These are phyloP conservation scores for Helianthus annuus DNA, from an alignment of 129 eudicot genomes.

Conservation along the genomic window DNA sequence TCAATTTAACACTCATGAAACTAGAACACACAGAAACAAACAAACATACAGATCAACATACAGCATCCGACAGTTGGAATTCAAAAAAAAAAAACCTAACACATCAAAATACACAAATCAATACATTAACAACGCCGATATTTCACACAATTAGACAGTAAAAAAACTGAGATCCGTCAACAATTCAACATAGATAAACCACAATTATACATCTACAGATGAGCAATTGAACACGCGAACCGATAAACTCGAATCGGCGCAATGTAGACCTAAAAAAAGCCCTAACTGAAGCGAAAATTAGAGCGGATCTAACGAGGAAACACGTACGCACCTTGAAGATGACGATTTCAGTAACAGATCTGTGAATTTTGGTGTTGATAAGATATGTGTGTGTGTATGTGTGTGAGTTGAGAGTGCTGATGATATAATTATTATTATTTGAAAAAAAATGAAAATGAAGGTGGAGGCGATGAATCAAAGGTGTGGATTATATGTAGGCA, in stretches of 20 bases:
- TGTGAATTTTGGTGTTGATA: background rate
- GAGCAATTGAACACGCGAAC: background rate
- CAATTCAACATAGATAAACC: background rate
- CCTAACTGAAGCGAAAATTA: background rate
- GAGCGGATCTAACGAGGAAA: slow-evolving; percentile 5
- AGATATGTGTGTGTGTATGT: background rate
- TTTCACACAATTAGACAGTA: background rate
- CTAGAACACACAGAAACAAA: background rate
- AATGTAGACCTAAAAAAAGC: background rate
- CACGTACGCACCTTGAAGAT: slow-evolving; percentile 7
- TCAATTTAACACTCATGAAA: background rate
- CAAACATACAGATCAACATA: too few relatives aligned
- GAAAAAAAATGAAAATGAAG: background rate
- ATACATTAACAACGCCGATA: background rate
- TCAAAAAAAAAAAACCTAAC: slow-evolving; percentile 16
- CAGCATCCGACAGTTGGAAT: background rate
- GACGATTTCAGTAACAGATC: slow-evolving; percentile 25
- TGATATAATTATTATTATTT: background rate
- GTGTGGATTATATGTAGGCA: slow-evolving; percentile 3
- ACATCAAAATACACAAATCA: background rate
- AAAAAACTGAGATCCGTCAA: too few relatives aligned
- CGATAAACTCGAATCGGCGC: background rate
- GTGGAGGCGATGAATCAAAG: slow-evolving; percentile 6
- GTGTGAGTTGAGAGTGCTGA: background rate
- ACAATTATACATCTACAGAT: background rate